Evolutionary conservation across 1,284 basidiomycete species (phyloP).

Genomic region (Peniophora sp.): DNA sequence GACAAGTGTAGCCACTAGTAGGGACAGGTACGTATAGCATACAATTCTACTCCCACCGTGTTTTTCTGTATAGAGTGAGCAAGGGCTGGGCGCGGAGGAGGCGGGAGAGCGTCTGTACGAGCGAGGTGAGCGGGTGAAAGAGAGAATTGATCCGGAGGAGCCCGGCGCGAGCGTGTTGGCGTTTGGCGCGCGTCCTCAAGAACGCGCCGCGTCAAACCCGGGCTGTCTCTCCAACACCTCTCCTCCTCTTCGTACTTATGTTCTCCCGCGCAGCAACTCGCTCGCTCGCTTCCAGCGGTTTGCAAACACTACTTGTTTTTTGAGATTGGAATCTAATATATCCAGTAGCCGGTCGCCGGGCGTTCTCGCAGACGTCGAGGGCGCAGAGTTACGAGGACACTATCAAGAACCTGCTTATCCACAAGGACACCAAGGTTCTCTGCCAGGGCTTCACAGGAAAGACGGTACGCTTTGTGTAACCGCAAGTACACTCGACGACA

Average conservation of each 20-base stretch:
- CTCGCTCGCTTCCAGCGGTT: slow-evolving; percentile 46
- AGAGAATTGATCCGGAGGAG: no score
- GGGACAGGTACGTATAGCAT: no score
- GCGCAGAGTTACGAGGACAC: slow-evolving; percentile 82
- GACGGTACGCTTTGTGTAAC: slow-evolving; percentile 54
- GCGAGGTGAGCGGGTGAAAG: no score
- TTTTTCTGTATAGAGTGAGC: no score
- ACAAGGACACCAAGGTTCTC: slow-evolving; percentile 92
- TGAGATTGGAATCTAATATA: slow-evolving; percentile 4
- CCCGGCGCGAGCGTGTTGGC: no score
- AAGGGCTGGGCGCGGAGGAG: no score
- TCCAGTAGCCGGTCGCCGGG: slow-evolving; percentile 53
- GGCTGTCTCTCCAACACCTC: no score
- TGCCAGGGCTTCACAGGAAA: slow-evolving; percentile 96
- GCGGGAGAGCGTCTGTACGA: no score
- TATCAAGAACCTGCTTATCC: slow-evolving; percentile 85
- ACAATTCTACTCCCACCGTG: no score
- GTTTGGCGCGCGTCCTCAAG: no score
- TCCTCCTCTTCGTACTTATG: slow-evolving; percentile 16
- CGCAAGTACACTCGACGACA: background rate
- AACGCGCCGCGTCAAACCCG: no score
- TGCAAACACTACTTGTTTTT: slow-evolving; percentile 12
- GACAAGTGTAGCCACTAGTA: no score
- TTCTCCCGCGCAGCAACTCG: slow-evolving; percentile 47
- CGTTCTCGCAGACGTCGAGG: slow-evolving; percentile 71